Conservation (phyloP, 2,329 filamentous ascomycete species). For the Cordyceps cateniannulata region DNA sequence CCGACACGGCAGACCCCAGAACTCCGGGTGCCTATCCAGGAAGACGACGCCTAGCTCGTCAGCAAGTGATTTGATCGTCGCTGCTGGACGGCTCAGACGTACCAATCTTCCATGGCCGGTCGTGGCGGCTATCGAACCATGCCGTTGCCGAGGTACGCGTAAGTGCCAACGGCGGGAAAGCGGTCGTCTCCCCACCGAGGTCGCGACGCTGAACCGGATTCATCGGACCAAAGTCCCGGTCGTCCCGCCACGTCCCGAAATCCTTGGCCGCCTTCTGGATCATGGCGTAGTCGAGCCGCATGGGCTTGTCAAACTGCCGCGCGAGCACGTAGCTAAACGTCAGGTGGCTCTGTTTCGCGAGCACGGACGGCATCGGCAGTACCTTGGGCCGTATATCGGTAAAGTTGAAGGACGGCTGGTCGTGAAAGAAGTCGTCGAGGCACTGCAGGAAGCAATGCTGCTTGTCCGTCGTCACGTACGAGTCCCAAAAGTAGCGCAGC, state of each 20-base stretch:
- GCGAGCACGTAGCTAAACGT: slow-evolving; percentile 11
- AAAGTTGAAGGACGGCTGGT: slow-evolving; percentile 13
- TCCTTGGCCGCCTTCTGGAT: slow-evolving; percentile 10
- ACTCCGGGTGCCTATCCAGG: slow-evolving; percentile 8
- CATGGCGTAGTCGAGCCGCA: slow-evolving; percentile 6
- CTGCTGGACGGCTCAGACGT: neutral
- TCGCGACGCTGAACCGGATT: slow-evolving; percentile 14
- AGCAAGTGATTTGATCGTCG: neutral
- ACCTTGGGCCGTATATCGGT: slow-evolving; percentile 1
- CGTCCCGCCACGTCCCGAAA: slow-evolving; percentile 12
- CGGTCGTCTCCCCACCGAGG: neutral
- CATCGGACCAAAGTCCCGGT: slow-evolving; percentile 12
- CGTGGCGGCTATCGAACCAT: slow-evolving; percentile 9
- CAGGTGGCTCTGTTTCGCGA: slow-evolving; percentile 4
- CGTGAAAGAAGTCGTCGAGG: slow-evolving; percentile 11
- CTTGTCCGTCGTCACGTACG: neutral
- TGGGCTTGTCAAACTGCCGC: slow-evolving; percentile 11
- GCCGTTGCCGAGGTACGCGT: slow-evolving; percentile 11
- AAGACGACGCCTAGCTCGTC: slow-evolving; percentile 4
- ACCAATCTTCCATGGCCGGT: slow-evolving; percentile 9
- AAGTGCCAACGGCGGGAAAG: slow-evolving; percentile 8
- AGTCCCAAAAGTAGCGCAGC: slow-evolving; percentile 1
- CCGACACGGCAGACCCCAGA: slow-evolving; percentile 7
- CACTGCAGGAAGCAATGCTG: slow-evolving; percentile 4
- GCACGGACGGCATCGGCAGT: slow-evolving; percentile 7